Evolutionary conservation across 2,329 filamentous ascomycete genomes (phyloP).

Genomic region (Aureobasidium mangrovei): DNA sequence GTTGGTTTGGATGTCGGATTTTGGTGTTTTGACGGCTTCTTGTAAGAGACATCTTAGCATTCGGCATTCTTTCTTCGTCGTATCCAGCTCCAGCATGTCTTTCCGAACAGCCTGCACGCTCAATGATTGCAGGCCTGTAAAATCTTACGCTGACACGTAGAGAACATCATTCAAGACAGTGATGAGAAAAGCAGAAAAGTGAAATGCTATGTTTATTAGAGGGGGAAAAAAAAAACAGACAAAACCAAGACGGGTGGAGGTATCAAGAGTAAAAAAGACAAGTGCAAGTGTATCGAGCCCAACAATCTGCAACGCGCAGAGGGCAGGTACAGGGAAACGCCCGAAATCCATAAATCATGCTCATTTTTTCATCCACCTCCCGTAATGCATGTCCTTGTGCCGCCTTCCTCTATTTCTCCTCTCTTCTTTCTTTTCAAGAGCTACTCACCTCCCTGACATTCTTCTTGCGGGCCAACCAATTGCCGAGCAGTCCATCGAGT

Average conservation of each 20-base stretch:
- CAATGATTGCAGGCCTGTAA: too few relatives aligned
- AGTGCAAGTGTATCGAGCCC: neutral
- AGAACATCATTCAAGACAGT: too few relatives aligned
- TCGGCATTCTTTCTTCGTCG: too few relatives aligned
- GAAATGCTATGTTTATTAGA: too few relatives aligned
- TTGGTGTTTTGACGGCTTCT: too few relatives aligned
- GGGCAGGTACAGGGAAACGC: neutral
- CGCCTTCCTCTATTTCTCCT: neutral
- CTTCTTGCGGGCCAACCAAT: slow-evolving; percentile 6
- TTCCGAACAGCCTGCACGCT: too few relatives aligned
- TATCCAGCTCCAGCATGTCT: too few relatives aligned
- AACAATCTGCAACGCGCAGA: neutral
- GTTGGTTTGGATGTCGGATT: too few relatives aligned
- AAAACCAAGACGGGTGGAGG: neutral
- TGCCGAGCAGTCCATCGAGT: slow-evolving; percentile 55
- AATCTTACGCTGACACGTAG: too few relatives aligned
- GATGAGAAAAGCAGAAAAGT: too few relatives aligned
- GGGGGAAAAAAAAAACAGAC: neutral
- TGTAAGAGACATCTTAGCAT: too few relatives aligned
- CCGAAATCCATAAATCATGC: slow-evolving; percentile 2
- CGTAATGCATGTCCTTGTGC: neutral
- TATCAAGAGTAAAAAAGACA: neutral
- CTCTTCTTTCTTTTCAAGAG: neutral
- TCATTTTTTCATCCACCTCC: neutral
- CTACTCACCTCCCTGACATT: neutral